Evolutionary conservation across 176 grass and related monocot species (phyloP).

Genomic region (Phoenix roebelenii): DNA sequence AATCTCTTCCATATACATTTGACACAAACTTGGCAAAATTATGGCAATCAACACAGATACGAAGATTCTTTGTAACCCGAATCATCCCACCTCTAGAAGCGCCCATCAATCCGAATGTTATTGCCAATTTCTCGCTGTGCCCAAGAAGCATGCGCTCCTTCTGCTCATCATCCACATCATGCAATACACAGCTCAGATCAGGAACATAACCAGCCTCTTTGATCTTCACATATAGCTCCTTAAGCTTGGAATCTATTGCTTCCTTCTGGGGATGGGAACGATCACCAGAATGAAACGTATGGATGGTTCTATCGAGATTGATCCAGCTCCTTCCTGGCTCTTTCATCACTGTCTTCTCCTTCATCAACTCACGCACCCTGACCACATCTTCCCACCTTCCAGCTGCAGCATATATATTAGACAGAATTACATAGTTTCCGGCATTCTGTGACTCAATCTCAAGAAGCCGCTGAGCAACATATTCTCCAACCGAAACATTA

Average conservation of each 20-base stretch:
- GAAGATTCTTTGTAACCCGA: constrained; percentile 63
- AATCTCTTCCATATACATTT: constrained; percentile 41
- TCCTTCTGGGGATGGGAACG: constrained; percentile 46
- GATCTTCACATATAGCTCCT: constrained; percentile 43
- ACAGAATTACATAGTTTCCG: constrained; percentile 79
- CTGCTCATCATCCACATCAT: constrained; percentile 82
- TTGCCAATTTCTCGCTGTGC: constrained; percentile 65
- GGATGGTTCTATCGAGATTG: constrained; percentile 54
- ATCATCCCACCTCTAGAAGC: constrained; percentile 26
- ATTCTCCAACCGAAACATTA: constrained; percentile 41
- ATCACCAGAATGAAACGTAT: constrained; percentile 48
- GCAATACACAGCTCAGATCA: constrained; percentile 57
- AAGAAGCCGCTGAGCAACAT: constrained; percentile 54
- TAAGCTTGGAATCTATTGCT: constrained; percentile 48
- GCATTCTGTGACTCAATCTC: constrained; percentile 62
- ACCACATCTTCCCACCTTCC: constrained; percentile 64
- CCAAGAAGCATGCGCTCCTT: constrained; percentile 61
- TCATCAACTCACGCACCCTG: constrained; percentile 52
- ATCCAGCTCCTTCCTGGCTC: constrained; percentile 66
- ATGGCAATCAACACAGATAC: constrained; percentile 71
- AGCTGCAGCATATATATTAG: constrained; percentile 72
- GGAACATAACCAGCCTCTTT: constrained; percentile 66
- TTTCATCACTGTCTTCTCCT: constrained; percentile 50
- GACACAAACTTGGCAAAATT: constrained; percentile 80
- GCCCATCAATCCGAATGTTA: constrained; percentile 70